These are phyloP conservation scores for Exophiala xenobiotica DNA, from an alignment of 2,329 filamentous ascomycete genomes.

Conservation along the genomic window DNA sequence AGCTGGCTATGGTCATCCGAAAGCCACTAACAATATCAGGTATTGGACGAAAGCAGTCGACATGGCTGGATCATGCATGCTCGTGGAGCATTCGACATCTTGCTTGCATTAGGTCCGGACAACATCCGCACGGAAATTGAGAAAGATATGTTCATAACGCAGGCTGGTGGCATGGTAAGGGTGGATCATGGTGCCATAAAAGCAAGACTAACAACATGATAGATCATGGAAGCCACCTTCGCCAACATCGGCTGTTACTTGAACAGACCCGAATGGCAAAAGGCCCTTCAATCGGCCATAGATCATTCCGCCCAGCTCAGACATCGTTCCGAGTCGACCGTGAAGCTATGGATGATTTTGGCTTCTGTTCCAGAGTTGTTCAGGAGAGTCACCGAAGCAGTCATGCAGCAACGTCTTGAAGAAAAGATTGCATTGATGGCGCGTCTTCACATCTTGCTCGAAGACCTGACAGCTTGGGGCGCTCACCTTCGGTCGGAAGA, in stretches of 20 bases:
- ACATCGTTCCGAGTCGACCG: conserved; percentile 12
- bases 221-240: conserved; percentile 17
- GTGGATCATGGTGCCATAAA: neutral
- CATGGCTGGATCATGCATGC: conserved; percentile 16
- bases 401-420: neutral
- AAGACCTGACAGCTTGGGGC: conserved; percentile 7
- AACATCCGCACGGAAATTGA: conserved; percentile 14
- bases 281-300: conserved; percentile 7
- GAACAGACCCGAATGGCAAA: conserved; percentile 13
- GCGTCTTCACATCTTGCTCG: conserved; percentile 5
- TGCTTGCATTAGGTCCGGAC: conserved; percentile 10
- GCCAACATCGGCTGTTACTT: conserved; percentile 16
- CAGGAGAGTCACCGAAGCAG: conserved; percentile 9
- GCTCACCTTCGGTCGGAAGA: conserved; percentile 6
- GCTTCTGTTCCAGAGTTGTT: conserved; percentile 10
- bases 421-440: neutral
- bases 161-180: conserved; percentile 13
- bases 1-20: neutral
- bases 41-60: conserved; percentile 12
- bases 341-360: conserved; percentile 15
- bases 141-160: conserved; percentile 13
- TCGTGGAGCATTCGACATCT: conserved; percentile 11
- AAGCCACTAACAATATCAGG: conserved; percentile 8
- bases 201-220: neutral
- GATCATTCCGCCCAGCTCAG: neutral